phyloP scores from a whole-genome alignment of 2,329 filamentous ascomycete genomes.

The Nigrospora oryzae region DNA sequence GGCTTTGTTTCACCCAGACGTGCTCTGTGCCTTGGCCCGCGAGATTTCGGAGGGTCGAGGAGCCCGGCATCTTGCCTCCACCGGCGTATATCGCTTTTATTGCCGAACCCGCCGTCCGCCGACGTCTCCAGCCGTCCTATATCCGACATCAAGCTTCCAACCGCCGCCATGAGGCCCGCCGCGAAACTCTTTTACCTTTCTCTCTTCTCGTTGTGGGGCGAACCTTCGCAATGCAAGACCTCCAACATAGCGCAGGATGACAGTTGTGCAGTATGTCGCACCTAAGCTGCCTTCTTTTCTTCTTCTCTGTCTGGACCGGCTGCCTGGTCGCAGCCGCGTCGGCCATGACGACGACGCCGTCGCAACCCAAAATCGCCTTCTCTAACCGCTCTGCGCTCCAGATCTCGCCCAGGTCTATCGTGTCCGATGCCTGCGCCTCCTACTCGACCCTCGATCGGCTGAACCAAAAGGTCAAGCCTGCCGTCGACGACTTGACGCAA shows the following conservation, averaged over 20 bases:
- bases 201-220: constrained; percentile 46
- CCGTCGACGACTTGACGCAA: constrained; percentile 71
- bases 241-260: constrained; percentile 30
- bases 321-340: constrained; percentile 12
- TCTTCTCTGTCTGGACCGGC: constrained; percentile 12
- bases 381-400: constrained; percentile 39
- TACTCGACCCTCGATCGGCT: constrained; percentile 83
- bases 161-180: constrained; percentile 39
- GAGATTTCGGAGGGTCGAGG: background rate
- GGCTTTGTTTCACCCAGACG: too few species aligned
- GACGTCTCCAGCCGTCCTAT: too few species aligned
- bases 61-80: background rate
- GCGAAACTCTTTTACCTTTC: constrained; percentile 47
- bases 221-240: constrained; percentile 35
- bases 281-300: constrained; percentile 5
- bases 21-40: too few species aligned
- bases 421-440: constrained; percentile 89
- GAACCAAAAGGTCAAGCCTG: constrained; percentile 68
- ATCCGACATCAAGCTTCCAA: too few species aligned
- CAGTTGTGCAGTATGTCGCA: constrained; percentile 41
- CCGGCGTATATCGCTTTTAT: background rate
- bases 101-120: too few species aligned
- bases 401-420: constrained; percentile 83
- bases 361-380: constrained; percentile 6
- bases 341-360: constrained; percentile 8